Evolutionary conservation across 441 rosid species (phyloP).

Genomic region (Gossypium armourianum): DNA sequence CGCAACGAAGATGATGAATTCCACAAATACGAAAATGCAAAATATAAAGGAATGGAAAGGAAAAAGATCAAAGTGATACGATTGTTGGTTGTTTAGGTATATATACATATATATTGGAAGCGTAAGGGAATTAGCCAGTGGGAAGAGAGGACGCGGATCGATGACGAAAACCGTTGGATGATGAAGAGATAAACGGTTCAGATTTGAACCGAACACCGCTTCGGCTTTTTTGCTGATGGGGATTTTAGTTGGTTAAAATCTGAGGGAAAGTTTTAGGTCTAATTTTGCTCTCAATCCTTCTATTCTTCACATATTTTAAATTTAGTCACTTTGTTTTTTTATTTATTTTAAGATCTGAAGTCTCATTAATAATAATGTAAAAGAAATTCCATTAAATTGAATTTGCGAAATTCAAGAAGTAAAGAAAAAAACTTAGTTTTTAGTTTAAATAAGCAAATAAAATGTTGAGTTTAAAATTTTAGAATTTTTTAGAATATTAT

Average conservation of each 20-base stretch:
- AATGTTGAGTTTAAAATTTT: no score
- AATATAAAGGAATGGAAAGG: background rate
- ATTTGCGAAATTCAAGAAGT: no score
- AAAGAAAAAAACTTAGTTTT: no score
- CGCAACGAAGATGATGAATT: background rate
- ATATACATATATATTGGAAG: constrained; percentile 24
- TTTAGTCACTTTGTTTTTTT: background rate
- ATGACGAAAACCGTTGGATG: constrained; percentile 22
- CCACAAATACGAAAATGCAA: background rate
- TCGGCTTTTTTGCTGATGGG: constrained; percentile 18
- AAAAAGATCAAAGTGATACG: background rate
- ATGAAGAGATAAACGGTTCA: constrained; percentile 8
- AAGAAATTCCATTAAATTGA: no score
- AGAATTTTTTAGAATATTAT: no score
- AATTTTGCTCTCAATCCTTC: no score
- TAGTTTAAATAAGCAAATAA: no score
- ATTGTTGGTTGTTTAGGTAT: background rate
- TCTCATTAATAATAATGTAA: no score
- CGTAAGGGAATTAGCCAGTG: constrained; percentile 26
- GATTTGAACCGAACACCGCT: constrained; percentile 20
- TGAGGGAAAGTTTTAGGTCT: background rate
- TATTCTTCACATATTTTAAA: no score
- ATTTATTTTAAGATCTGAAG: background rate
- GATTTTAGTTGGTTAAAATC: background rate
- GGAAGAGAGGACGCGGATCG: constrained; percentile 33